A percentile compares a stretch with the other conserved stretches of the same genome.
These are phyloP conservation scores for Ustilago bromivora DNA, from an alignment of 1,284 basidiomycete species.

Conservation along the genomic window DNA sequence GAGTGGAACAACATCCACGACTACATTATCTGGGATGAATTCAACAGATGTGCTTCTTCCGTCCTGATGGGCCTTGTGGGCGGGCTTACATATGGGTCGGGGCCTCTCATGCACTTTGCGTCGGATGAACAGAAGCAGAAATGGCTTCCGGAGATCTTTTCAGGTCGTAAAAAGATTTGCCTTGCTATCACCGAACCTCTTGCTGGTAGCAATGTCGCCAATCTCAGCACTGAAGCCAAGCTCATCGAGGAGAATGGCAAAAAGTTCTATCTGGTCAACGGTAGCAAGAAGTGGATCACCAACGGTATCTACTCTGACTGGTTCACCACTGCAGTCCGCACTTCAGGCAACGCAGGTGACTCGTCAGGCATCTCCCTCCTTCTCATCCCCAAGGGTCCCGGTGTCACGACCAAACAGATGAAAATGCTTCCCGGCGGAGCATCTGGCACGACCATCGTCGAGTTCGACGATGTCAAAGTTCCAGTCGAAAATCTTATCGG, in stretches of 20 bases:
- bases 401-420: constrained; percentile 64
- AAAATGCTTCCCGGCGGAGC: constrained; percentile 64
- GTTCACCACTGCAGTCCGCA: constrained; percentile 69
- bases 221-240: constrained; percentile 62
- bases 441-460: constrained; percentile 68
- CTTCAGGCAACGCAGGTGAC: constrained; percentile 69
- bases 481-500: constrained; percentile 70
- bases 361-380: constrained; percentile 68
- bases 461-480: constrained; percentile 67
- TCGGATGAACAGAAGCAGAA: constrained; percentile 52
- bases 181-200: constrained; percentile 65
- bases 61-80: constrained; percentile 51
- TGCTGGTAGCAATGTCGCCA: constrained; percentile 70
- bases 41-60: constrained; percentile 46
- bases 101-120: constrained; percentile 60
- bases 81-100: constrained; percentile 42
- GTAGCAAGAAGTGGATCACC: constrained; percentile 70
- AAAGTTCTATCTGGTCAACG: constrained; percentile 70
- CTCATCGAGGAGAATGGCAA: constrained; percentile 63
- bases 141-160: constrained; percentile 57
- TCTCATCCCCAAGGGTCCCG: constrained; percentile 61
- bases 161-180: constrained; percentile 56
- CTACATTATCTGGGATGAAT: constrained; percentile 61
- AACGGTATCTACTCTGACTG: constrained; percentile 67
- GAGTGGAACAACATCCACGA: constrained; percentile 65